A percentile compares a stretch with the other conserved stretches of the same genome.
These are phyloP conservation scores for Phylloporus sp. DNA, from an alignment of 1,284 basidiomycete species.

Conservation along the genomic window DNA sequence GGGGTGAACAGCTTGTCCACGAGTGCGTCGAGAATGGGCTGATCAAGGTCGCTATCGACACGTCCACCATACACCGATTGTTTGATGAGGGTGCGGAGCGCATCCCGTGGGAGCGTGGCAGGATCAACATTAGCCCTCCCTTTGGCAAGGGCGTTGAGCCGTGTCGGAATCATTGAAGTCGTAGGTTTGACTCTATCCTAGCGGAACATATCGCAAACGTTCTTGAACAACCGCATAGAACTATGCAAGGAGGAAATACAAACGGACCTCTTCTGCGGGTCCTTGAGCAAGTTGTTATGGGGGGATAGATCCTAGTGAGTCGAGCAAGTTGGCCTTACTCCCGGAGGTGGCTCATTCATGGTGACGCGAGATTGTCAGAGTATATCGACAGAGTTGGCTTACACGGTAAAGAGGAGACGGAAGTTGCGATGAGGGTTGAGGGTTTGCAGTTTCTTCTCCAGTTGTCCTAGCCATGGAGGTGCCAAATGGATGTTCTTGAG, in stretches of 20 bases:
- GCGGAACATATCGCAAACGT: constrained; percentile 90
- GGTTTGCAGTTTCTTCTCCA: constrained; percentile 96
- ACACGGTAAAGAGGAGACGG: constrained; percentile 97
- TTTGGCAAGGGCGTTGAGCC: constrained; percentile 83
- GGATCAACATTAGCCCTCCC: constrained; percentile 92
- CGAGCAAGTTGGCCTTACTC: constrained; percentile 94
- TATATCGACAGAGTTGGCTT: constrained; percentile 94
- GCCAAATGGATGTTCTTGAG: constrained; percentile 97
- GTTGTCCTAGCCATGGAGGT: constrained; percentile 90
- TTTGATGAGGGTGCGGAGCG: constrained; percentile 88
- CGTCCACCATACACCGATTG: constrained; percentile 95
- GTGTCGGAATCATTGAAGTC: constrained; percentile 98
- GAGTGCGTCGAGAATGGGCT: constrained; percentile 89
- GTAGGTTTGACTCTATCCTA: constrained; percentile 95
- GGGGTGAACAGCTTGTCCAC: constrained; percentile 90
- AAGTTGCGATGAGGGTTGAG: constrained; percentile 88
- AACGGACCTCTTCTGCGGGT: constrained; percentile 87
- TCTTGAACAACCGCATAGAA: constrained; percentile 98
- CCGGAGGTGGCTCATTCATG: constrained; percentile 97
- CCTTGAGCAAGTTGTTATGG: constrained; percentile 77
- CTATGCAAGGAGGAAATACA: constrained; percentile 97
- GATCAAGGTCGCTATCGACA: constrained; percentile 94
- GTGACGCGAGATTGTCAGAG: constrained; percentile 92
- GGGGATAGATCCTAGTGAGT: constrained; percentile 85
- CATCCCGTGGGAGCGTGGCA: constrained; percentile 90